Evolutionary conservation across 208 protist species (phyloP), one percentile per base, ranked within the genome.

Genomic region (Phytomonas sp.): DNA sequence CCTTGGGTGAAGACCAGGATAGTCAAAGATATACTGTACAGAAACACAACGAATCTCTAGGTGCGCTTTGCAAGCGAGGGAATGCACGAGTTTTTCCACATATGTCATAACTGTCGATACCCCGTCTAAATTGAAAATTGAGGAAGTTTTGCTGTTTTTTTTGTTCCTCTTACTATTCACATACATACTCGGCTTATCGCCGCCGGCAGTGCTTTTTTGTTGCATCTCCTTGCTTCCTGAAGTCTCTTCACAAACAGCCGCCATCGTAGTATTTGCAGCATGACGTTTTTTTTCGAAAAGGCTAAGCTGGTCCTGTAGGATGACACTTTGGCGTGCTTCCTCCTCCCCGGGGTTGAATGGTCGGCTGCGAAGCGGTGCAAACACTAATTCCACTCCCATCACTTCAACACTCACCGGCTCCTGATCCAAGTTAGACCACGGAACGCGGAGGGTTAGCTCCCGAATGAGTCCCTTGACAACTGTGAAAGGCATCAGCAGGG

Each of bases 361-460:
- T 28, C 78, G 75, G 0, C 75, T 72, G 15, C 88, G 88, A 28
- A 93, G 75, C n/a, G 81, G 84, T 0, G 78, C 82, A n/a, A 94
- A 73, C 8, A 89, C 80, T 34, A 96, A 74, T 30, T 94, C 82
- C 0, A 96, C 83, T 3, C 88, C 91, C 0, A 56, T 73, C 5
- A 89, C 77, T 65, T 91, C 78, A 23, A 96, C 76, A 26, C 70
- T 60, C 26, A 91, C 84, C 7, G 82, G 78, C 69, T 91, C 83
- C 11, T 76, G 70, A 43, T 93, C 83, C 7, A 94, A 68, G 9
- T 86, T 79, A 0, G 87, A 66, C 91, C 91, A 96, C 37, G 91
- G 91, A n/a, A 96, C 78, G 6, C 37, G 70, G 20, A 96, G 85
- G 0, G 61, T 60, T 9, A 96, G 74, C 62, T 88, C 70, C 3